Evolutionary conservation across 257 asterid genomes (phyloP).

Genomic region (Rhazya stricta): DNA sequence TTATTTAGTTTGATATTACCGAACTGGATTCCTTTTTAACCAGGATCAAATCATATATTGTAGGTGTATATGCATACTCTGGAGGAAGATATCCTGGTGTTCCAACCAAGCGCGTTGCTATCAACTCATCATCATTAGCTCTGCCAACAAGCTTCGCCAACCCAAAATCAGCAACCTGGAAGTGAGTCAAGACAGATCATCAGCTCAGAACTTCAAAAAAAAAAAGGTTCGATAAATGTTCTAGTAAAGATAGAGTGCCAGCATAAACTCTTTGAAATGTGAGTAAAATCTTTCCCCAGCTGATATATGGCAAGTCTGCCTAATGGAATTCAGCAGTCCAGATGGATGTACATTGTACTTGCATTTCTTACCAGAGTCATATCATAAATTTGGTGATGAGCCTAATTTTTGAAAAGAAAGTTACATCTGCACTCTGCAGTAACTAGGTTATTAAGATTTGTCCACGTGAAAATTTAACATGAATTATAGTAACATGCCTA

Average conservation of each 20-base stretch:
- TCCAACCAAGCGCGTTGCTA: conserved; percentile 74
- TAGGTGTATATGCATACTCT: conserved; percentile 44
- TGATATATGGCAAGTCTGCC: not conserved
- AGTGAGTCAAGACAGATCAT: conserved; percentile 5
- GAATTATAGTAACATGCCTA: not conserved
- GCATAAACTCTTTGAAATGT: not conserved
- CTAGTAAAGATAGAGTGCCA: not conserved
- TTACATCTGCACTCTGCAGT: not conserved
- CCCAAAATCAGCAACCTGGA: conserved; percentile 86
- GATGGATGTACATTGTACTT: not conserved
- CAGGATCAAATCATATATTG: not conserved
- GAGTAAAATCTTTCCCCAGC: too few species aligned
- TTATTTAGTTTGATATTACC: not conserved
- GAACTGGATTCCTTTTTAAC: not conserved
- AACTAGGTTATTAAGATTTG: not conserved
- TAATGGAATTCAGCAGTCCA: not conserved
- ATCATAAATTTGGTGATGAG: not conserved
- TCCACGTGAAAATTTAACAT: too few species aligned
- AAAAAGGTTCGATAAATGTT: not conserved
- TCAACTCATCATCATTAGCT: conserved; percentile 57
- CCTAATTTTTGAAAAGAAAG: too few species aligned
- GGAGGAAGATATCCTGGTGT: conserved; percentile 96
- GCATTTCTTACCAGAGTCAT: not conserved
- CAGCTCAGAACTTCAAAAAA: not conserved
- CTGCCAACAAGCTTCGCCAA: conserved; percentile 76